A percentile compares a stretch with the other conserved stretches of the same genome.
Evolutionary conservation across 2,329 filamentous ascomycete species (phyloP).

Genomic region (Fusarium dimerum): DNA sequence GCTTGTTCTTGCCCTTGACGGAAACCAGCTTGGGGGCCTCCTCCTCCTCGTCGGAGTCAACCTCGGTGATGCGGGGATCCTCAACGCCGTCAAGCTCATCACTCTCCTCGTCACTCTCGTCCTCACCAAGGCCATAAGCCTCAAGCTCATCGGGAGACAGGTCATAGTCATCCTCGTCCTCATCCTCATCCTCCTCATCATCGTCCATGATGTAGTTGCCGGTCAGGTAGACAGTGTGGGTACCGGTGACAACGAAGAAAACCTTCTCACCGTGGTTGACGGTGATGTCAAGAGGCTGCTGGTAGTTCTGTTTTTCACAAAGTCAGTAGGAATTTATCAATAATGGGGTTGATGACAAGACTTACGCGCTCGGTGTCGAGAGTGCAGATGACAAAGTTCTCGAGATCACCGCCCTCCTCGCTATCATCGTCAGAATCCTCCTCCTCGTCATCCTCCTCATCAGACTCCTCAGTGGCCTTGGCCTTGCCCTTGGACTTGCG

Average conservation of each 20-base stretch:
- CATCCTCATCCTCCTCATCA: conserved; percentile 63
- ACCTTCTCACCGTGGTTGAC: conserved; percentile 86
- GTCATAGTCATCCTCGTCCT: conserved; percentile 76
- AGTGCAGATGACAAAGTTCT: conserved; percentile 94
- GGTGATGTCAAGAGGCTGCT: conserved; percentile 92
- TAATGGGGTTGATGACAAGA: conserved; percentile 10
- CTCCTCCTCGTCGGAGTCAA: conserved; percentile 74
- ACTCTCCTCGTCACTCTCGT: conserved; percentile 70
- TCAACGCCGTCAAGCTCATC: conserved; percentile 79
- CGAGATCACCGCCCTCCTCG: conserved; percentile 66
- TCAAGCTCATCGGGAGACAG: conserved; percentile 79
- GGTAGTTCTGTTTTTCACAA: conserved; percentile 73
- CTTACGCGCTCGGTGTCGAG: conserved; percentile 88
- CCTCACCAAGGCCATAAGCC: conserved; percentile 65
- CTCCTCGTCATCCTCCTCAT: conserved; percentile 58
- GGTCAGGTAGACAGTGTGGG: conserved; percentile 87
- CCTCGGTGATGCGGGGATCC: conserved; percentile 80
- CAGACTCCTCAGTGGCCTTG: conserved; percentile 61
- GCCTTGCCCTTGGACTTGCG: conserved; percentile 71
- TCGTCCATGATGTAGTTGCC: conserved; percentile 91
- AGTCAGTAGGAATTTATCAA: background rate
- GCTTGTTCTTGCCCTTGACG: conserved; percentile 86
- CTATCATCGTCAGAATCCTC: conserved; percentile 66
- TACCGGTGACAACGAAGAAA: conserved; percentile 89
- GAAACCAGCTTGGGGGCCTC: conserved; percentile 64